A percentile compares a stretch with the other conserved stretches of the same genome.
These are phyloP conservation scores for Albatrellus sp. DNA, from an alignment of 1,284 basidiomycete species.

Conservation along the genomic window DNA sequence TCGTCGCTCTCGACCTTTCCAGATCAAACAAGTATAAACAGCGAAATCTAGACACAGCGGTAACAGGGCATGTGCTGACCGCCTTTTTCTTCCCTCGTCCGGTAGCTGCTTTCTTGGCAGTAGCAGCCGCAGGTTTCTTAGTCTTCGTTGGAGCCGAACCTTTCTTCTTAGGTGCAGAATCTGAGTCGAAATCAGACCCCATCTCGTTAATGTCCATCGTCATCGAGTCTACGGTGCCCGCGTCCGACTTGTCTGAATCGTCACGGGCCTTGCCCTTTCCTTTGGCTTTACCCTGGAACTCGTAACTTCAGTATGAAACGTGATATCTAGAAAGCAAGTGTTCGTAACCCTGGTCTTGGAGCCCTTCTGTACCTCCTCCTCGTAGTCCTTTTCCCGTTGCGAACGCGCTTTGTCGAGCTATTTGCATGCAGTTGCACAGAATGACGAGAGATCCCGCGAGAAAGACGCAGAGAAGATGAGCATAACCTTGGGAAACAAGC, in stretches of 20 bases:
- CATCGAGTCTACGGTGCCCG: conserved; percentile 72
- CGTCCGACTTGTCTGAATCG: conserved; percentile 28
- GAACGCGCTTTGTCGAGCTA: conserved; percentile 59
- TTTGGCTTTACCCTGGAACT: conserved; percentile 29
- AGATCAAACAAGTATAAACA: neutral
- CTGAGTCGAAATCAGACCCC: conserved; percentile 23
- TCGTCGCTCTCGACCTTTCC: conserved; percentile 28
- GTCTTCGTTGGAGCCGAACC: conserved; percentile 18
- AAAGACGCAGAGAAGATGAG: neutral
- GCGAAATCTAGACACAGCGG: conserved; percentile 1
- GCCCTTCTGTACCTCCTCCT: conserved; percentile 23
- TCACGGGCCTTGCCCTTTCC: conserved; percentile 20
- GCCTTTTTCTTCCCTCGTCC: conserved; percentile 38
- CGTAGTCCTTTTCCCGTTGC: conserved; percentile 50
- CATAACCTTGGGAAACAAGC: neutral
- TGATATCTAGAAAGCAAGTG: neutral
- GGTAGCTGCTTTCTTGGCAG: conserved; percentile 20
- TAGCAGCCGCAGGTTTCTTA: conserved; percentile 13
- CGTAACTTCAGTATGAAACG: neutral
- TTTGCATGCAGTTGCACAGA: neutral
- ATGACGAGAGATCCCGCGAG: neutral
- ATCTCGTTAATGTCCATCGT: conserved; percentile 45
- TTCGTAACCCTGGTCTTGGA: conserved; percentile 15
- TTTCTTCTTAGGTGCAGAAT: conserved; percentile 26
- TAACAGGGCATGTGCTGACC: conserved; percentile 16